Evolutionary conservation across 2,329 filamentous ascomycete genomes (phyloP).

Genomic region (Sclerotinia spermophila): DNA sequence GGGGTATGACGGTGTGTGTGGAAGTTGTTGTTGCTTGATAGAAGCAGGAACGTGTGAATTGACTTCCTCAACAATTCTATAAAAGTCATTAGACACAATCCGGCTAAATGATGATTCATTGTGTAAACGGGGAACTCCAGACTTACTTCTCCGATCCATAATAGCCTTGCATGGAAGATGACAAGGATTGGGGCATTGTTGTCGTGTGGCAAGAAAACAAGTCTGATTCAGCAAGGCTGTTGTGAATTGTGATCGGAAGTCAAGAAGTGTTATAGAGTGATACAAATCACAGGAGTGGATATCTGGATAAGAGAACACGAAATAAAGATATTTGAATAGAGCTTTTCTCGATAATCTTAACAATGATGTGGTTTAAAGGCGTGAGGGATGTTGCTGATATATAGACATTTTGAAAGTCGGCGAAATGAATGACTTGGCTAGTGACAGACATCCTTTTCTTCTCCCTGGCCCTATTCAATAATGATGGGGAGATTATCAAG

Average conservation of each 20-base stretch:
- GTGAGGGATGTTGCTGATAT: background rate
- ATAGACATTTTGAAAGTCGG: background rate
- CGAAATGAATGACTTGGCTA: background rate
- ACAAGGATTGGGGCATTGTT: slow-evolving; percentile 16
- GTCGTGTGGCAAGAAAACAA: background rate
- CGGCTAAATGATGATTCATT: background rate
- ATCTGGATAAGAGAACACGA: background rate
- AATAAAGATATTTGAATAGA: background rate
- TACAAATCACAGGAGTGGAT: background rate
- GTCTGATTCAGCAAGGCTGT: background rate
- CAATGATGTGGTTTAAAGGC: background rate
- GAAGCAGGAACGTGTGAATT: background rate
- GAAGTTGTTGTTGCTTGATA: background rate
- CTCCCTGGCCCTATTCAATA: background rate
- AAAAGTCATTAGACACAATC: background rate
- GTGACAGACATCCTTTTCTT: background rate
- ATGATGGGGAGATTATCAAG: background rate
- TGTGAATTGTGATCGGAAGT: background rate
- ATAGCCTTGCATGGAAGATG: slow-evolving; percentile 18
- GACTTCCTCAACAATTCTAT: background rate
- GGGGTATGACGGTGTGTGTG: background rate
- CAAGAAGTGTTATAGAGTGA: background rate
- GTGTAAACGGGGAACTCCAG: background rate
- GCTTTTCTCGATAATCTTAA: background rate
- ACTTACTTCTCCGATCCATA: slow-evolving; percentile 12